These are phyloP conservation scores for Erodium chrysanthum DNA, from an alignment of 441 rosid genomes.

Conservation along the genomic window DNA sequence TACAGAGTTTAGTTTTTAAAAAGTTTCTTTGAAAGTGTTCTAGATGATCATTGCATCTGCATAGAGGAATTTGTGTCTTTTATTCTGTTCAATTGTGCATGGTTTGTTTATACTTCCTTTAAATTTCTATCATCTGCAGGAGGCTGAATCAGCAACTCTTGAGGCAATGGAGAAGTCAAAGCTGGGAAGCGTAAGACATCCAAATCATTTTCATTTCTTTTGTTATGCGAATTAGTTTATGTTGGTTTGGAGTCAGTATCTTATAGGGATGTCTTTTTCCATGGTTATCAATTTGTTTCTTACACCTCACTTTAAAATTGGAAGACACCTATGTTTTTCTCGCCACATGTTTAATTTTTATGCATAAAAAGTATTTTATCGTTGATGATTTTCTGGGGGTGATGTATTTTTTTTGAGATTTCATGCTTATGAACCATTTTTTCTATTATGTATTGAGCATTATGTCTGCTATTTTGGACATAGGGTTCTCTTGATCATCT, in stretches of 20 bases:
- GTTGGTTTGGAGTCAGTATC: neutral
- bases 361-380: neutral
- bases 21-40: neutral
- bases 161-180: conserved; percentile 79
- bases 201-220: conserved; percentile 17
- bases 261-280: neutral
- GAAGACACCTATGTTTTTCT: neutral
- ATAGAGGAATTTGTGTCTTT: neutral
- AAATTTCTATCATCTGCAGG: conserved; percentile 23
- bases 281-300: neutral
- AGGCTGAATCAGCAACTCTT: conserved; percentile 50
- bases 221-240: neutral
- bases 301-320: neutral
- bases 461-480: neutral
- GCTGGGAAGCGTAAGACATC: conserved; percentile 64
- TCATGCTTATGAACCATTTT: neutral
- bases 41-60: neutral
- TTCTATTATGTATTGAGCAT: neutral
- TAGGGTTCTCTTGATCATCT: neutral
- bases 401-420: neutral
- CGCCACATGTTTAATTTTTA: too few species aligned
- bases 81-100: neutral
- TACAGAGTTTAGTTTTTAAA: neutral
- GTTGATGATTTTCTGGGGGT: neutral
- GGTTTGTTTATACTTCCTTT: conserved; percentile 12